These are phyloP conservation scores for Apophysomyces ossiformis DNA, from an alignment of 371 early-diverging fungal genomes.

Conservation along the genomic window DNA sequence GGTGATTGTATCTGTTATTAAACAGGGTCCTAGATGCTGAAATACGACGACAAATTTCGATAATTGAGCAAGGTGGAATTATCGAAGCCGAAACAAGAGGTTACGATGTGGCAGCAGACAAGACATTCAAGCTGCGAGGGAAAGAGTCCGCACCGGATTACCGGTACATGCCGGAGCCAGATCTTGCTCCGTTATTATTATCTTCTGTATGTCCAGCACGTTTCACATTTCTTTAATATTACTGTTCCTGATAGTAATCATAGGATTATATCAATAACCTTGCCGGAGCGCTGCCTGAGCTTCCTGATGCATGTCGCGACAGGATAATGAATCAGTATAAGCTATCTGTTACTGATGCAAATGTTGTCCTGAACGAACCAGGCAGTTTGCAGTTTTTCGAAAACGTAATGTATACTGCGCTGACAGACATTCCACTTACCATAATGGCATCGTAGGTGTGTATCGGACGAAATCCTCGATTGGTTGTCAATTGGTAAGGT, in stretches of 20 bases:
- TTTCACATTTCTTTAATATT: background rate
- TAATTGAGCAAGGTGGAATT: constrained; percentile 55
- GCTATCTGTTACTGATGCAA: constrained; percentile 59
- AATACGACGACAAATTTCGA: constrained; percentile 70
- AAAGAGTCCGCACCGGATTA: constrained; percentile 91
- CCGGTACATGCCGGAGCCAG: constrained; percentile 93
- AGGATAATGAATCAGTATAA: constrained; percentile 70
- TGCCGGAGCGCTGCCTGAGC: constrained; percentile 63
- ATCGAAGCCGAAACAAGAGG: constrained; percentile 81
- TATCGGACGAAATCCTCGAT: constrained; percentile 42
- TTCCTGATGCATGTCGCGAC: constrained; percentile 67
- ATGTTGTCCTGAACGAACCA: constrained; percentile 73
- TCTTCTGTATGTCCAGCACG: constrained; percentile 44
- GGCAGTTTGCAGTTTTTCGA: constrained; percentile 80
- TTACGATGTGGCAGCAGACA: constrained; percentile 65
- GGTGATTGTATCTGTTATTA: background rate
- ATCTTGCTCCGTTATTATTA: constrained; percentile 71
- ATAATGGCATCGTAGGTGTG: constrained; percentile 30
- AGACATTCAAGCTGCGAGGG: constrained; percentile 71
- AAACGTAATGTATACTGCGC: constrained; percentile 31
- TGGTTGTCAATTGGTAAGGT: constrained; percentile 51
- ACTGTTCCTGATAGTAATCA: background rate
- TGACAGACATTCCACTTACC: background rate
- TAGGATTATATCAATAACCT: constrained; percentile 57
- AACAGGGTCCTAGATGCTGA: constrained; percentile 68